Conservation (phyloP, 2,329 filamentous ascomycete species). For the Colletotrichum sp. region DNA sequence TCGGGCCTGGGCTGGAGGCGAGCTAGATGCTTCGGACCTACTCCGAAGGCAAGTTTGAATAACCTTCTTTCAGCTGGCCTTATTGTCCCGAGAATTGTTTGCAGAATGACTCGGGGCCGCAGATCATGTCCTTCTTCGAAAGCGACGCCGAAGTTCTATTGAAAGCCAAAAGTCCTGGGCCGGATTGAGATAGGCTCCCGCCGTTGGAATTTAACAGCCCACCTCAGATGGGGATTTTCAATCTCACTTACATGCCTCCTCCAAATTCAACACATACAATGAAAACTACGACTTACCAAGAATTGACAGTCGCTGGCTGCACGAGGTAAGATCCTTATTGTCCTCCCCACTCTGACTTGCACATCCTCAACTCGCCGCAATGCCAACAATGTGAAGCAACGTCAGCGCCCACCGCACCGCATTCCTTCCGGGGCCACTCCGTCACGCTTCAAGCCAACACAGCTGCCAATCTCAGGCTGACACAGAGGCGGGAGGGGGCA, state of each 20-base stretch:
- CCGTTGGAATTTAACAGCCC: not conserved
- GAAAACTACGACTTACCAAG: not conserved
- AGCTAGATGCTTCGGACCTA: not conserved
- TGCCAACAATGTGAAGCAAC: not conserved
- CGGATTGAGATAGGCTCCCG: not conserved
- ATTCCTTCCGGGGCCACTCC: not conserved
- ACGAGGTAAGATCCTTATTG: not conserved
- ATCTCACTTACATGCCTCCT: not conserved
- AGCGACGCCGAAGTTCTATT: not conserved
- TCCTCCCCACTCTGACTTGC: rapidly evolving
- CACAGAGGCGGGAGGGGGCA: not conserved
- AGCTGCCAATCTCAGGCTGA: not conserved
- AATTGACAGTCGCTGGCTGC: not conserved
- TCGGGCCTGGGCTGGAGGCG: not conserved
- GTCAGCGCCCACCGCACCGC: not conserved
- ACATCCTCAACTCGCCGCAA: not conserved
- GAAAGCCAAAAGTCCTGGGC: not conserved
- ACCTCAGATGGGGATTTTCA: not conserved
- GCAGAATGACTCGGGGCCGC: rapidly evolving
- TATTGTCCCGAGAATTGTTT: not conserved
- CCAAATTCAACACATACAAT: not conserved
- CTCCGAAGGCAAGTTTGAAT: not conserved
- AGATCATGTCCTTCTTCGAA: not conserved
- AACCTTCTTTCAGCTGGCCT: not conserved
- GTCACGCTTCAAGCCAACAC: not conserved